Conservation (phyloP, 2,329 filamentous ascomycete genomes). For the Botrytis fabae region DNA sequence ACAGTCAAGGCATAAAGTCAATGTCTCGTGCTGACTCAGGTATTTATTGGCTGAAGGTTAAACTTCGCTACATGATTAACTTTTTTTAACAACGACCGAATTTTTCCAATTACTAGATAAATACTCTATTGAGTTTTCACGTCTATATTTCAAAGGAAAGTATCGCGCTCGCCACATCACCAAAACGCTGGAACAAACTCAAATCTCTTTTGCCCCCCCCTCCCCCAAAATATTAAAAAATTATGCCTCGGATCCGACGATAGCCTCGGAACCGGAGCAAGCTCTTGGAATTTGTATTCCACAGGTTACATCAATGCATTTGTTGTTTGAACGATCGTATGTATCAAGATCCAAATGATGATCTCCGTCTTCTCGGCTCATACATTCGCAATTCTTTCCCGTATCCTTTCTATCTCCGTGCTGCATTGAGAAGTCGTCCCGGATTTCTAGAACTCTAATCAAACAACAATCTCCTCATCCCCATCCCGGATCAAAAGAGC, state of each 20-base stretch:
- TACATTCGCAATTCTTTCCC: constrained; percentile 1
- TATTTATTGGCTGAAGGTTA: constrained; percentile 5
- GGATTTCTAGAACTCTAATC: constrained; percentile 2
- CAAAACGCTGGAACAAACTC: background rate
- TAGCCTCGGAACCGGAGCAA: background rate
- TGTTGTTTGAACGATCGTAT: background rate
- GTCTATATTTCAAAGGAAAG: background rate
- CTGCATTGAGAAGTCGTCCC: constrained; percentile 10
- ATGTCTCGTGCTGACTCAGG: constrained; percentile 14
- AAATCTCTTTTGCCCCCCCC: background rate
- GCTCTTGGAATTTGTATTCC: background rate
- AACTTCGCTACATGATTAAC: constrained; percentile 10
- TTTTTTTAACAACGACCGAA: background rate
- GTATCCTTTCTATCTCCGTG: constrained; percentile 10
- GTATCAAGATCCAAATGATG: constrained; percentile 11
- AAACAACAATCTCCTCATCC: constrained; percentile 13
- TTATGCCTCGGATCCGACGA: background rate
- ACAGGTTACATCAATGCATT: background rate
- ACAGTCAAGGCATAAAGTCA: constrained; percentile 8
- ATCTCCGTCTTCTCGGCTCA: constrained; percentile 9
- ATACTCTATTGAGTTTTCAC: background rate
- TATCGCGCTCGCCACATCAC: background rate
- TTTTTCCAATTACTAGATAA: constrained; percentile 2
- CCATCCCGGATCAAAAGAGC: background rate
- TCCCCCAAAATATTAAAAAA: background rate